Evolutionary conservation across 192 early-diverging fungal species (phyloP).

Genomic region (Glomus cerebriforme): DNA sequence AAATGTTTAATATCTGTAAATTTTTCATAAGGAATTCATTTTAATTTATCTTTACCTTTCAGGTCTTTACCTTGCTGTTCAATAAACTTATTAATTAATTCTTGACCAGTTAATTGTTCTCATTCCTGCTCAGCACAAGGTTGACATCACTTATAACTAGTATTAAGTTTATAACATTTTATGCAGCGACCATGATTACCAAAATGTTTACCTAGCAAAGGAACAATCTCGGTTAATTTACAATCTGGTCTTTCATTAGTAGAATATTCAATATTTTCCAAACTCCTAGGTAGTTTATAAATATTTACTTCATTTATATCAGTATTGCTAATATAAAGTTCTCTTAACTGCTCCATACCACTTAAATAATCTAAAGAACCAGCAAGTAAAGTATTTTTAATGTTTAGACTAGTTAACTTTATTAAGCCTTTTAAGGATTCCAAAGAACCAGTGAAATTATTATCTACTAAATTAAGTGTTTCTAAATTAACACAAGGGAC

Average conservation of each 20-base stretch:
- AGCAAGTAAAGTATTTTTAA: no score
- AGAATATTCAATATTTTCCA: not conserved
- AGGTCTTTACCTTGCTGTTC: not conserved
- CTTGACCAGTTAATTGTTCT: not conserved
- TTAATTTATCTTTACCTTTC: not conserved
- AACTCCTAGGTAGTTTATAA: not conserved
- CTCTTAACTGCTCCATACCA: not conserved
- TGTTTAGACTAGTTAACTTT: no score
- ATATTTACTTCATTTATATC: no score
- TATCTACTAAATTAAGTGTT: no score
- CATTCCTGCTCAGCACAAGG: no score
- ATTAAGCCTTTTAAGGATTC: no score
- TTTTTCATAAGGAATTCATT: conserved; percentile 6
- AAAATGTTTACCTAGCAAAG: not conserved
- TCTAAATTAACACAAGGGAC: no score
- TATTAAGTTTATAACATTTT: no score
- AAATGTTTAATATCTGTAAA: not conserved
- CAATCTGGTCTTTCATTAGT: not conserved
- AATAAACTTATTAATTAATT: not conserved
- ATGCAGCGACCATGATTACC: no score
- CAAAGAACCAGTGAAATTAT: no score
- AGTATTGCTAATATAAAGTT: no score
- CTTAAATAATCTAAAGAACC: conserved; percentile 9
- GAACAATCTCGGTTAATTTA: conserved; percentile 1
- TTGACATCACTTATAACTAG: no score